A percentile compares a stretch with the other conserved stretches of the same genome.
Conservation (phyloP, 345 rosid genomes). For the Hypericum perforatum region DNA sequence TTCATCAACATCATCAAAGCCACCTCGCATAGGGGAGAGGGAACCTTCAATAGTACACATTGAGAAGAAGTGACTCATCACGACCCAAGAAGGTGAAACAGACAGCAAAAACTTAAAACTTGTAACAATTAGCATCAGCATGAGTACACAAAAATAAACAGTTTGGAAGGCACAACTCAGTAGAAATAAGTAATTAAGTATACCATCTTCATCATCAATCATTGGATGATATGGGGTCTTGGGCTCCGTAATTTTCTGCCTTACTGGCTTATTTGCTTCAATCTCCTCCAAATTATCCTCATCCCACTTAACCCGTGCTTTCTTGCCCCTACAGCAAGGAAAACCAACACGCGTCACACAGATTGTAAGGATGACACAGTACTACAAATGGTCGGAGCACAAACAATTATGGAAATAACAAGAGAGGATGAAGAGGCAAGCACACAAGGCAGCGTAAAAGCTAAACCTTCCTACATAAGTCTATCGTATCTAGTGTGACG, state of each 20-base stretch:
- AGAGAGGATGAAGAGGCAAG: too few species aligned
- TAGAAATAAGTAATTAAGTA: constrained; percentile 18
- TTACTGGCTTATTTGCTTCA: constrained; percentile 87
- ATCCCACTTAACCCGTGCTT: constrained; percentile 77
- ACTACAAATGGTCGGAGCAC: too few species aligned
- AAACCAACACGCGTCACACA: too few species aligned
- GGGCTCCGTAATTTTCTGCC: constrained; percentile 98
- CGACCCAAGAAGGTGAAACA: not conserved
- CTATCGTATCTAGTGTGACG: too few species aligned
- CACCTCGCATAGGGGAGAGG: constrained; percentile 43
- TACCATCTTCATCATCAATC: constrained; percentile 91
- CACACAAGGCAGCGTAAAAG: too few species aligned
- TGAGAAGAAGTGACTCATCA: constrained; percentile 1
- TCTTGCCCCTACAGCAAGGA: constrained; percentile 19
- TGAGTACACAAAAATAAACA: too few species aligned
- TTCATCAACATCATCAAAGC: constrained; percentile 52
- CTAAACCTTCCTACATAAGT: too few species aligned
- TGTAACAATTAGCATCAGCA: too few species aligned
- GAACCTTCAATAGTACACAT: constrained; percentile 36
- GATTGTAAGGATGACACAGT: too few species aligned
- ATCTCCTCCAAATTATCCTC: constrained; percentile 81
- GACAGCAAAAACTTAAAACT: not conserved
- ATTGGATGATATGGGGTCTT: constrained; percentile 94
- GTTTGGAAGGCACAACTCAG: not conserved
- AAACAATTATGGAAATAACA: too few species aligned